A percentile compares a stretch with the other conserved stretches of the same genome.
Evolutionary conservation across 2,329 filamentous ascomycete genomes (phyloP).

Genomic region (Chalara sp.): DNA sequence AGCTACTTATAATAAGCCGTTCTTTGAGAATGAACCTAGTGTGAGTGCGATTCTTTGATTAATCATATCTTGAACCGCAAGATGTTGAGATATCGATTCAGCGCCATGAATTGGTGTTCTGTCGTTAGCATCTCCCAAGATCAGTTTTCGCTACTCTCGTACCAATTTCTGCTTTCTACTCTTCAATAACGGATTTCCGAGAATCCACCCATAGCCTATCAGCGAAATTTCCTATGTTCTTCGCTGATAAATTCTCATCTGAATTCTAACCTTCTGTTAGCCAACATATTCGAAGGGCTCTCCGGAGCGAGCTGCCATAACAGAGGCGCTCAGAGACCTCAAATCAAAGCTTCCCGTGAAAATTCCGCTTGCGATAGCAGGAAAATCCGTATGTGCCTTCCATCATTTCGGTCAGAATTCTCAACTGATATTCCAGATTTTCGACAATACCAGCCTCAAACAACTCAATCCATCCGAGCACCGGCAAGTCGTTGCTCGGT

Average conservation of each 20-base stretch:
- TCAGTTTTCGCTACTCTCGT: too few species aligned
- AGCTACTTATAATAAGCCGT: neutral
- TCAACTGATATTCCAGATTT: neutral
- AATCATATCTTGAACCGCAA: too few species aligned
- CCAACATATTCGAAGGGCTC: neutral
- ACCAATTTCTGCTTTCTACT: too few species aligned
- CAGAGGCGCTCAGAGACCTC: neutral
- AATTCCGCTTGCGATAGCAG: neutral
- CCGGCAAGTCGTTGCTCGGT: neutral
- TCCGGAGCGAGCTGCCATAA: neutral
- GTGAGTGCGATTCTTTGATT: neutral
- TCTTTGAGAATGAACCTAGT: neutral
- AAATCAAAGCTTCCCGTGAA: neutral
- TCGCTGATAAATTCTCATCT: neutral
- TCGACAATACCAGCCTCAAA: neutral
- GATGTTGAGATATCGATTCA: too few species aligned
- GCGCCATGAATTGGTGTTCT: too few species aligned
- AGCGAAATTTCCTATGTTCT: neutral
- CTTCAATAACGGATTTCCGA: too few species aligned
- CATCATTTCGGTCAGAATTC: too few species aligned
- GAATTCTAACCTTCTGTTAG: neutral
- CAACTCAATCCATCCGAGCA: neutral
- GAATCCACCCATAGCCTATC: too few species aligned
- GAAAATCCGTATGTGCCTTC: neutral
- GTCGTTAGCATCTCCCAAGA: too few species aligned